Percentiles rank a stretch among this genome's conserved stretches.
Evolutionary conservation across 2,329 filamentous ascomycete species (phyloP).

Genomic region (Epichloe brachyelytri): DNA sequence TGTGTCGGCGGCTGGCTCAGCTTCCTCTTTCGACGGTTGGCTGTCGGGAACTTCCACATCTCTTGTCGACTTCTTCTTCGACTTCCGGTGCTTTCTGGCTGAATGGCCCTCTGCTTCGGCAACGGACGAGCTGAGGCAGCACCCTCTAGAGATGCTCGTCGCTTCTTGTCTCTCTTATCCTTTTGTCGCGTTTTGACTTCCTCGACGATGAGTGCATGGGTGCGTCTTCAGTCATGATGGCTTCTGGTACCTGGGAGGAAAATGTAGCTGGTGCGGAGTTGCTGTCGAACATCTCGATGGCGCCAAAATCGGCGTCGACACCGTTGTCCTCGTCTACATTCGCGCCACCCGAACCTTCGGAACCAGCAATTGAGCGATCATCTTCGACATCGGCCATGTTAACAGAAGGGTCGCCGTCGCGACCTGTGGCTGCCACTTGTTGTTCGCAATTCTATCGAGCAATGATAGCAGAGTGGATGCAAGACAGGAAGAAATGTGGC

Average conservation of each 20-base stretch:
- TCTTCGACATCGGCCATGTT: conserved; percentile 14
- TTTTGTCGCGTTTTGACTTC: conserved; percentile 22
- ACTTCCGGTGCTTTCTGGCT: conserved; percentile 14
- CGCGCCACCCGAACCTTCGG: conserved; percentile 13
- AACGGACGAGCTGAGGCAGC: conserved; percentile 5
- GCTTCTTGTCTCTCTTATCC: conserved; percentile 16
- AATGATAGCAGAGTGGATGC: conserved; percentile 19
- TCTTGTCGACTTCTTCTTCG: conserved; percentile 12
- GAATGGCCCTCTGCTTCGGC: conserved; percentile 4
- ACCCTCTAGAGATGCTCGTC: conserved; percentile 6
- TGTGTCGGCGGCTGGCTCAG: conserved; percentile 1
- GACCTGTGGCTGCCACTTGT: not conserved
- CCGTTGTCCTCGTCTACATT: conserved; percentile 11
- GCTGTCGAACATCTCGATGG: conserved; percentile 27
- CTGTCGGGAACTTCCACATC: conserved; percentile 5
- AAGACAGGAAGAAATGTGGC: conserved; percentile 20
- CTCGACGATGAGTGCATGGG: conserved; percentile 9
- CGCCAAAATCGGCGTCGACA: conserved; percentile 21
- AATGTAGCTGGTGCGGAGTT: conserved; percentile 19
- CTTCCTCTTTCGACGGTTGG: not conserved
- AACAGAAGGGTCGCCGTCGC: conserved; percentile 4
- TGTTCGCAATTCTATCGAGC: conserved; percentile 13
- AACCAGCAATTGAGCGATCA: conserved; percentile 10
- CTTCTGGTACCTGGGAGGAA: conserved; percentile 19
- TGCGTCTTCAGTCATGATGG: conserved; percentile 16